Base-by-base conservation (phyloP, 768 basidiomycete species). In the Kockovaella imperatae region DNA sequence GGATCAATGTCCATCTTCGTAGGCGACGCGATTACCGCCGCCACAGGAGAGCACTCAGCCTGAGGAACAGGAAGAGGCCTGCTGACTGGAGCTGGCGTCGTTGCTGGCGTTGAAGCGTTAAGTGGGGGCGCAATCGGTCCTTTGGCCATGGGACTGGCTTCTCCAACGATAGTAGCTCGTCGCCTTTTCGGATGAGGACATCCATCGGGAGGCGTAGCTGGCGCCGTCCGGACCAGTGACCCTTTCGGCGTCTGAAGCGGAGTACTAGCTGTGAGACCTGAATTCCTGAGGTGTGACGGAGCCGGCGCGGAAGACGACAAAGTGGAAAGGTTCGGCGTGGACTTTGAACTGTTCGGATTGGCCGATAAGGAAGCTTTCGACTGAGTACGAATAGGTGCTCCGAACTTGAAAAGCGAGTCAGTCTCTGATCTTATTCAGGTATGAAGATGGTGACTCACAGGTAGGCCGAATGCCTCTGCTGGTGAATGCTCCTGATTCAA, bases 151-250 rank as follows among this genome's bases (percentile, higher is more conserved):
- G 62, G 56, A 44, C 35, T 50, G 17, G 26, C 18, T 8, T 36
- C 50, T 18, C 57, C 57, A 6, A 56, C 50, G 11, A 60, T 54
- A 17, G 62, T 62, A 25, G 64, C 60, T 32, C 64, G 35, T 39
- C 64, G 35, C 11, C 64, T 43, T 47, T 66, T 66, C 11, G 64
- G 56, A 26, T 57, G 50, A 13, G 60, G 64, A 48, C 57, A 59
- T 0, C 54, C 57, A 14, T 66, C 64, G 7, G 57, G 57, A 15
- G 57, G 63, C 7, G 50, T 50, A 14, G 54, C 49, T 14, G 49
- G 53, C 3, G 64, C 64, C 5, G 58, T 49, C 32, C 64, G 41
- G 17, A 62, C 50, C 4, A 66, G 44, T 3, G 64, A 52, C 4
- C 52, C 57, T 44, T 60, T 60, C n/a, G 14, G n/a, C n/a, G 18